A percentile compares a stretch with the other conserved stretches of the same genome.
phyloP scores from a whole-genome alignment of 345 rosid genomes.

The Alliaria petiolata region DNA sequence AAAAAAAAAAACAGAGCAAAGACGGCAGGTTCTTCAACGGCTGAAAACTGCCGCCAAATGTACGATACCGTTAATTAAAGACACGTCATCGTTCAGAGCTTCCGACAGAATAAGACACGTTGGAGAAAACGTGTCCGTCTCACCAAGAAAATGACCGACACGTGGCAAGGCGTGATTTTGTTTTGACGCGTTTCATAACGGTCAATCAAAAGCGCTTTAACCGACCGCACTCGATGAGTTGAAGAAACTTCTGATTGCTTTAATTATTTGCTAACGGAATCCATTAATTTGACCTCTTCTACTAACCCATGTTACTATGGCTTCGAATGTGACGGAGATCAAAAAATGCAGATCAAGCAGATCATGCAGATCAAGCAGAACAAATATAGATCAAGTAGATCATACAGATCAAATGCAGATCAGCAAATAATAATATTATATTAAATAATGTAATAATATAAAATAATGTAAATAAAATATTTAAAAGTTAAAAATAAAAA shows the following conservation, averaged over 20 bases:
- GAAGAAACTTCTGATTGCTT: slow-evolving; percentile 17
- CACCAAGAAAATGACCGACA: background rate
- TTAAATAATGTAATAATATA: too few species aligned
- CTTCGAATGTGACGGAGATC: too few species aligned
- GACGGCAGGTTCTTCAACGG: slow-evolving; percentile 18
- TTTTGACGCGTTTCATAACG: slow-evolving; percentile 33
- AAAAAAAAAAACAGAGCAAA: background rate
- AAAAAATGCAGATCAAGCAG: too few species aligned
- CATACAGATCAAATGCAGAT: too few species aligned
- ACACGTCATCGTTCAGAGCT: slow-evolving; percentile 17
- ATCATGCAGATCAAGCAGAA: too few species aligned
- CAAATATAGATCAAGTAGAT: too few species aligned
- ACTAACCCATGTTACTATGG: background rate
- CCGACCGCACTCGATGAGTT: slow-evolving; percentile 33
- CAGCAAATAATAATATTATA: too few species aligned
- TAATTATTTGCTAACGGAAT: slow-evolving; percentile 2
- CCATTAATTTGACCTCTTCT: slow-evolving; percentile 6
- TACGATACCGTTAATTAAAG: slow-evolving; percentile 24
- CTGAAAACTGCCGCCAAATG: slow-evolving; percentile 33
- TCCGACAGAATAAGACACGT: slow-evolving; percentile 25
- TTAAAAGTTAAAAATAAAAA: too few species aligned
- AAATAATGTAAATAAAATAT: too few species aligned
- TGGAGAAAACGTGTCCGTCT: slow-evolving; percentile 28
- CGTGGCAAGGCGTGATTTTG: slow-evolving; percentile 10
- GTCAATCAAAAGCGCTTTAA: slow-evolving; percentile 27